Evolutionary conservation across 345 rosid genomes (phyloP), one percentile per base, ranked within the genome.

Genomic region (Citrus reticulata): DNA sequence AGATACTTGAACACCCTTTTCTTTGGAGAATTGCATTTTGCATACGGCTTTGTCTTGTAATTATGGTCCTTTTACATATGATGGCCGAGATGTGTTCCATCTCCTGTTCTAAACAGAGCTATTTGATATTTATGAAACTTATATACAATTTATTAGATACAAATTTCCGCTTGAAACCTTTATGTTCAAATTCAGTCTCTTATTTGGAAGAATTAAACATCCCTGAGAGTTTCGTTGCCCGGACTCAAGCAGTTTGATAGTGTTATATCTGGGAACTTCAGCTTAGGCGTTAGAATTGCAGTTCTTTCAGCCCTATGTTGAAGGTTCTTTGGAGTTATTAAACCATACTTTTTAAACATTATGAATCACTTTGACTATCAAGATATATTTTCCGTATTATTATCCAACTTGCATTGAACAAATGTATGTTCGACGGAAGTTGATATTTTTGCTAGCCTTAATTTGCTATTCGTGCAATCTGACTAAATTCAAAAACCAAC

Each of bases 251-350:
- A 54, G 58, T 54, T 13, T 46, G 51, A 46, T 46, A 46, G 51
- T 11, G 24, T 51, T 14, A 25, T 19, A 19, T 30, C 24, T 6
- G 46, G 63, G 62, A 72, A 72, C 32, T 72, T 72, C 29, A 55
- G 46, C 74, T 49, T 27, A 16, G 60, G 34, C 17, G 29, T 49
- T 70, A 19, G 22, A 60, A 30, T 29, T 5, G 74, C 74, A 25
- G 73, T 57, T 70, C 49, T 55, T 70, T 70, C 74, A 70, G 74
- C 60, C 4, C 29, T 70, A 25, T 49, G 62, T 22, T 70, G 59
- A 27, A 70, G 60, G 74, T 70, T 70, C 74, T 34, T n/a, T 9
- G 74, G 58, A 5, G 20, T 17, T 17, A 5, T 5, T 54, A 4
- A 54, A 17, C 7, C 58, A 5, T 54, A 54, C 58, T 0, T 5